Evolutionary conservation across 169 alveolate genomes (phyloP).

Genomic region (Eimeria brunetti): DNA sequence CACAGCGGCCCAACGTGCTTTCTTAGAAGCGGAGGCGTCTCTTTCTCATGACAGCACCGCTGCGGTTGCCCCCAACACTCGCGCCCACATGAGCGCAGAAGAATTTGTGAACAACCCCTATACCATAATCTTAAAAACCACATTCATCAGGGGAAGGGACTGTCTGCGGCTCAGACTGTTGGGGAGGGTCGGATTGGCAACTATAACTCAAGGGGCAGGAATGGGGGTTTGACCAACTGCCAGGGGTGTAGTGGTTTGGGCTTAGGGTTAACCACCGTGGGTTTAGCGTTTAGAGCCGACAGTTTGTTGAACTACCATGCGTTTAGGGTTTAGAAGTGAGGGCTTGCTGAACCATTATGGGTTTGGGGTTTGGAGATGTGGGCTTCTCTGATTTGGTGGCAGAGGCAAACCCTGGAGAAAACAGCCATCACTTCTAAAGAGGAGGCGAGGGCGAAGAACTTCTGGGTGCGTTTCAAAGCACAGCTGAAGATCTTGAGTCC

Average conservation of each 20-base stretch:
- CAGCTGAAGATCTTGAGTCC: background rate
- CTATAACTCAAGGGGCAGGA: background rate
- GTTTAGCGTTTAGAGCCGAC: too few relatives aligned
- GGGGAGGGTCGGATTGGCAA: background rate
- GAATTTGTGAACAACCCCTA: constrained; percentile 43
- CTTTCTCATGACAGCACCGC: constrained; percentile 13
- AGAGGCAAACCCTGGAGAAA: constrained; percentile 43
- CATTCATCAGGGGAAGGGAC: background rate
- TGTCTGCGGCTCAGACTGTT: background rate
- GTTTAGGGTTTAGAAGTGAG: background rate
- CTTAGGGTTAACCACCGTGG: background rate
- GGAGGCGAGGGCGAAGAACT: constrained; percentile 74
- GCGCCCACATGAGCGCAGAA: constrained; percentile 9
- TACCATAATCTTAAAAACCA: background rate
- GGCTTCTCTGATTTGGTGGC: background rate
- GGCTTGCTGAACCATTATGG: background rate
- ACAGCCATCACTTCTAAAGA: constrained; percentile 57
- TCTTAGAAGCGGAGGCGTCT: constrained; percentile 56
- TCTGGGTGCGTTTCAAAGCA: constrained; percentile 34
- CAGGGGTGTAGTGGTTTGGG: background rate
- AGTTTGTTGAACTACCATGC: too few relatives aligned
- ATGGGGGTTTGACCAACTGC: background rate
- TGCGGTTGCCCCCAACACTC: background rate
- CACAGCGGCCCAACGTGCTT: constrained; percentile 36
- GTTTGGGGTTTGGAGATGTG: background rate